A percentile compares a stretch with the other conserved stretches of the same genome.
Conservation (phyloP, 352 stramenopile genomes). For the Globisporangium yorkense region DNA sequence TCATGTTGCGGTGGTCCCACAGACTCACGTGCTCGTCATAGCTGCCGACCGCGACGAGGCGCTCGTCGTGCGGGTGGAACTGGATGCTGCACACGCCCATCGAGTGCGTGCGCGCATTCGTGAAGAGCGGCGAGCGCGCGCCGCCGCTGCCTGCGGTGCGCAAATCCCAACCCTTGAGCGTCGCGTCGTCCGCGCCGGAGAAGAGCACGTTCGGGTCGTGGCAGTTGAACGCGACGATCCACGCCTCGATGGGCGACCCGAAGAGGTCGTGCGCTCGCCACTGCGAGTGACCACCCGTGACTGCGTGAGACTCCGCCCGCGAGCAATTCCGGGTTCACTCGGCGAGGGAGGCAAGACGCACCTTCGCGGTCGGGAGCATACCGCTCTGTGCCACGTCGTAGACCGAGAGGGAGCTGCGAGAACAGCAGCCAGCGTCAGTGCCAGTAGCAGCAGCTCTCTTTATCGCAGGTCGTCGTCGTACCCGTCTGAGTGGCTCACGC, state of each 20-base stretch:
- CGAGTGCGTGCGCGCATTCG: conserved; percentile 51
- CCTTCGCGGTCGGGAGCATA: conserved; percentile 6
- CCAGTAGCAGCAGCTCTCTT: neutral
- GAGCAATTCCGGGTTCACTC: neutral
- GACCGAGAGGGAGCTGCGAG: conserved; percentile 6
- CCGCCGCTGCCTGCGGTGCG: conserved; percentile 17
- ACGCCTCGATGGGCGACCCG: conserved; percentile 73
- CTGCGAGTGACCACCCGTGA: conserved; percentile 15
- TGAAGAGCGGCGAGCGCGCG: conserved; percentile 33
- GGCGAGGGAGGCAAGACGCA: neutral
- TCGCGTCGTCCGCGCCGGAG: conserved; percentile 74
- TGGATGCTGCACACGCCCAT: conserved; percentile 87
- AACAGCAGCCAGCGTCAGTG: neutral
- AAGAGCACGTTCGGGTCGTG: conserved; percentile 73
- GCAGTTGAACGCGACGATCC: conserved; percentile 79
- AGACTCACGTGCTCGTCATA: conserved; percentile 79
- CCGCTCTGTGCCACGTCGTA: conserved; percentile 13
- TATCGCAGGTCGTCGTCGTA: conserved; percentile 13
- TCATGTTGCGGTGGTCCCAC: conserved; percentile 74
- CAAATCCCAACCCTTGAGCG: conserved; percentile 77
- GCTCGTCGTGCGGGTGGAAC: conserved; percentile 61
- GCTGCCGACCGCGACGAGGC: conserved; percentile 71
- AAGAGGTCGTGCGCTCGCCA: conserved; percentile 74
- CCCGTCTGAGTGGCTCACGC: conserved; percentile 81
- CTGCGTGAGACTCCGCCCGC: neutral